These are phyloP conservation scores for Allium fistulosum DNA, from an alignment of 106 monocot species.

Conservation along the genomic window DNA sequence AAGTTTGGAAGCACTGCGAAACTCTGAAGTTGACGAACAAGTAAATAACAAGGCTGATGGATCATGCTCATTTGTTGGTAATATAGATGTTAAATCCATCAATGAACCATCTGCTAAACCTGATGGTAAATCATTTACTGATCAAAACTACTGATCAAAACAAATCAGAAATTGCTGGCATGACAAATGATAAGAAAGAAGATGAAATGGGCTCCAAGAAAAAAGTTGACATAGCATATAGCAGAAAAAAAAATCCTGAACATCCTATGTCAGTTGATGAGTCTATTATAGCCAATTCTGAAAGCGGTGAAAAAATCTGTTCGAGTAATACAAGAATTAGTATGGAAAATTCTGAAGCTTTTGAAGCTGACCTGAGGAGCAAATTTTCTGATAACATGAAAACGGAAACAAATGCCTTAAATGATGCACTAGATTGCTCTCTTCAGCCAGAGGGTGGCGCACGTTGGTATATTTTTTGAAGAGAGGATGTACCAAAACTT, in stretches of 20 bases:
- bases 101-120: neutral
- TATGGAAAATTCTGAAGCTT: neutral
- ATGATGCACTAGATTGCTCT: neutral
- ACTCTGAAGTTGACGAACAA: too few species aligned
- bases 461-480: constrained; percentile 74
- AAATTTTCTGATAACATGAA: neutral
- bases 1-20: too few species aligned
- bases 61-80: too few species aligned
- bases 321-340: neutral
- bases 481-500: constrained; percentile 48
- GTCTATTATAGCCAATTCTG: constrained; percentile 2
- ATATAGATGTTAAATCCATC: too few species aligned
- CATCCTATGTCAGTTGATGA: neutral
- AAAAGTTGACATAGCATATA: constrained; percentile 10
- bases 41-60: too few species aligned
- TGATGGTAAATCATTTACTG: too few species aligned
- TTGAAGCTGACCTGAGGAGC: neutral
- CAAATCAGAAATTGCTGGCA: too few species aligned
- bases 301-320: too few species aligned
- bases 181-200: too few species aligned
- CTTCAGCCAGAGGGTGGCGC: constrained; percentile 32
- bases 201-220: too few species aligned
- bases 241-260: constrained; percentile 3
- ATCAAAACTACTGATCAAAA: too few species aligned
- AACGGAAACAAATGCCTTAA: neutral